A percentile compares a stretch with the other conserved stretches of the same genome.
These are phyloP conservation scores for Geotrichum europaeum DNA, from an alignment of 1,139 yeast genomes.

Conservation along the genomic window DNA sequence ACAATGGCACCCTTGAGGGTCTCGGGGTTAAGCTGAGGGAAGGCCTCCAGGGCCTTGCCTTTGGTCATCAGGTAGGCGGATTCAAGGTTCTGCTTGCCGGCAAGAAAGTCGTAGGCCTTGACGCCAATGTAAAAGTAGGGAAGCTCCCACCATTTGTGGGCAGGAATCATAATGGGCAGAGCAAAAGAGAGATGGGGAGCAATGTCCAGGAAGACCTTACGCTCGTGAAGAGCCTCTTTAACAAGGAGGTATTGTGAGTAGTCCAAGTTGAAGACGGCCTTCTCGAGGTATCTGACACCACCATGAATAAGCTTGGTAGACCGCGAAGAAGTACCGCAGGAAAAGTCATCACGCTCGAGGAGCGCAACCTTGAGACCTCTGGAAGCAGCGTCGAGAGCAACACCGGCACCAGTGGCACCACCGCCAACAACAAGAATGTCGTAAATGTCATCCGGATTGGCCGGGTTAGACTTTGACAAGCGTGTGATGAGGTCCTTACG, in stretches of 20 bases:
- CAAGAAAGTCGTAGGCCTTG: conserved; percentile 87
- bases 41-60: conserved; percentile 62
- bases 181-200: conserved; percentile 90
- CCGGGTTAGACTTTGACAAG: conserved; percentile 8
- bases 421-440: conserved; percentile 88
- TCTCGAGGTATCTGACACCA: conserved; percentile 91
- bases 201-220: conserved; percentile 81
- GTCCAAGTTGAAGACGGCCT: conserved; percentile 80
- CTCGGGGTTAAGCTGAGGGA: conserved; percentile 81
- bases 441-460: conserved; percentile 34
- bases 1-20: conserved; percentile 85
- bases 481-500: conserved; percentile 10
- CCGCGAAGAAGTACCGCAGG: conserved; percentile 87
- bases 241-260: conserved; percentile 89
- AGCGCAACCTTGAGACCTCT: conserved; percentile 87
- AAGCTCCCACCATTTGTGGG: conserved; percentile 92
- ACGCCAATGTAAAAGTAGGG: conserved; percentile 93
- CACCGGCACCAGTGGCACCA: conserved; percentile 94
- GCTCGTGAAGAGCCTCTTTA: conserved; percentile 88
- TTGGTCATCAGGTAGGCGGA: conserved; percentile 69
- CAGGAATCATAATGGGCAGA: conserved; percentile 91
- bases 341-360: conserved; percentile 82
- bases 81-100: conserved; percentile 82
- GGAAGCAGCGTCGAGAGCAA: conserved; percentile 86
- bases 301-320: conserved; percentile 98